Base-by-base conservation (phyloP, 768 basidiomycete species). In the Sarcodon sp. region DNA sequence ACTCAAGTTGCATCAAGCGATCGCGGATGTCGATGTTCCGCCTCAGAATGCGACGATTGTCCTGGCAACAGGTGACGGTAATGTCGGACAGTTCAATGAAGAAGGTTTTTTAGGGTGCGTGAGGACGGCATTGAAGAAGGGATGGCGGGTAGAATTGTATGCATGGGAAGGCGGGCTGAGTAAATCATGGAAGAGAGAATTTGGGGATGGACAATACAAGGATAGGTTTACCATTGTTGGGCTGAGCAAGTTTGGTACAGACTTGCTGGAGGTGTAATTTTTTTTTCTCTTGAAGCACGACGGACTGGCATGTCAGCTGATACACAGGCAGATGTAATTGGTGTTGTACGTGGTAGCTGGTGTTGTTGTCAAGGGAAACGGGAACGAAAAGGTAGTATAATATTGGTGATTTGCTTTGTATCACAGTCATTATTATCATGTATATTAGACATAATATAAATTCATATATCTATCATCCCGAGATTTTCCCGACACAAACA, bases 111-210 rank as follows among this genome's bases (percentile, higher is more conserved):
- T 92, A 21, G 90, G 91, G 0, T 85, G 86, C 39, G 88, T 92
- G 10, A 69, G 87, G 49, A 80, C 82, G 10, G 93, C 93, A 4
- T 66, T 97, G 55, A 83, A 80, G 64, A 77, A 83, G 43, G 93
- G 93, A 2, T 98, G 93, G 93, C 75, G 72, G 49, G 90, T 98
- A n/a, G 93, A 98, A 66, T 59, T 97, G 57, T 92, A 90, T 65
- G 86, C 87, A 0, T 98, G 91, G 83, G 83, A 87, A 58, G 80
- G 82, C 43, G 84, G 87, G 1, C 61, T 89, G 51, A 90, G 88
- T 61, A 73, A 77, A 18, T 72, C 81, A 16, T 92, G 87, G 87
- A 76, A 69, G 62, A 69, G 76, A 45, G 77, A 83, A 61, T 87
- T 86, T 63, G 72, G 50, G 13, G 54, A 57, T 46, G 53, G 56